phyloP scores from a whole-genome alignment of 768 basidiomycete genomes.

The Podaxis sp. region DNA sequence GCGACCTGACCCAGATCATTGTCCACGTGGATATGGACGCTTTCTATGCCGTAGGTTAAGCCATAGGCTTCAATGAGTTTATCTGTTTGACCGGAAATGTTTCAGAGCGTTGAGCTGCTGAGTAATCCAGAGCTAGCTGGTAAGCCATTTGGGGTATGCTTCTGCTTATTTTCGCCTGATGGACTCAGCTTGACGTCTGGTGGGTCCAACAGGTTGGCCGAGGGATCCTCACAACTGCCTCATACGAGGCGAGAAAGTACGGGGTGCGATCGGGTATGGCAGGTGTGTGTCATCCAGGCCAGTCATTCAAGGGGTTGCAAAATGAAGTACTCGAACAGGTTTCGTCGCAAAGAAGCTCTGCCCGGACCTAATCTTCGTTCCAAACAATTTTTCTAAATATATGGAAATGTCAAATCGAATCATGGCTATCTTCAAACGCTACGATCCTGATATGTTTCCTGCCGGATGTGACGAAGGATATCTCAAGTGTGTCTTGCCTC shows the following conservation, averaged over 20 bases:
- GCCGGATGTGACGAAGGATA: constrained; percentile 92
- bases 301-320: background rate
- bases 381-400: constrained; percentile 59
- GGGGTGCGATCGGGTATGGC: constrained; percentile 96
- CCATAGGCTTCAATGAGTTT: background rate
- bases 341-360: constrained; percentile 95
- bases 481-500: constrained; percentile 64
- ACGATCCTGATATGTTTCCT: constrained; percentile 72
- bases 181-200: constrained; percentile 18
- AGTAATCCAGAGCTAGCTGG: constrained; percentile 61
- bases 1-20: constrained; percentile 82
- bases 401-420: constrained; percentile 70
- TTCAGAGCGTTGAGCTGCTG: constrained; percentile 67
- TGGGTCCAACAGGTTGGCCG: constrained; percentile 56
- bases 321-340: constrained; percentile 39
- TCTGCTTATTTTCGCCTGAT: constrained; percentile 17
- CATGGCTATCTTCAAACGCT: constrained; percentile 66
- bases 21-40: constrained; percentile 98
- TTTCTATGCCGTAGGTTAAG: constrained; percentile 63
- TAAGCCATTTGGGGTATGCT: constrained; percentile 70
- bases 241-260: constrained; percentile 88
- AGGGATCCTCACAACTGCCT: constrained; percentile 86
- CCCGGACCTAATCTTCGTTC: constrained; percentile 78
- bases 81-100: background rate
- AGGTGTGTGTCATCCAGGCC: constrained; percentile 48